Evolutionary conservation across 73 alveolate genomes (phyloP), one percentile per base, ranked within the genome.

Genomic region (Paramecium sonneborni): DNA sequence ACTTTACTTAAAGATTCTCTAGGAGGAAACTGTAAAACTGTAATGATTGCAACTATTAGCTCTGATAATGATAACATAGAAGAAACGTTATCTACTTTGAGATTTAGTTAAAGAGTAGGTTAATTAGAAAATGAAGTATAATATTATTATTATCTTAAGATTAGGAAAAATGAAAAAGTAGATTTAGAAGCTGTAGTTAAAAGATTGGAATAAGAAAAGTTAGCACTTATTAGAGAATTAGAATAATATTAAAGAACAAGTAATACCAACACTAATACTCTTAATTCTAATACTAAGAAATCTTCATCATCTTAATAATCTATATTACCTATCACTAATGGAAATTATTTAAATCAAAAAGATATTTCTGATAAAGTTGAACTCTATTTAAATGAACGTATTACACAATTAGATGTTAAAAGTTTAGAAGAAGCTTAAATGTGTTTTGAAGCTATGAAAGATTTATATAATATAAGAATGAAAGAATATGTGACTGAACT

Each of bases 1-100:
- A 97, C 99, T 4, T 93, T 98, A 21, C 93, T 98, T 57, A 97
- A 97, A 92, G 99, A 98, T 95, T 91, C 97, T 23, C 93, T 98
- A 34, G 99, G 99, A 6, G 99, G 99, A 14, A 98, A 97, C 86
- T 98, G 99, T 93, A 97, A 96, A 88, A 98, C 99, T 10, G 98
- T 97, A 20, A 93, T 97, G 96, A 96, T 97, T 56, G 99, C 99
- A 32, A 97, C 93, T 55, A 95, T 98, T 85, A 92, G 97, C 76
- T 87, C 98, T 37, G 97, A 97, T 76, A 88, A 94, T 37, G 95
- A 93, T 62, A 96, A 94, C 85, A 92, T 96, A 57, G 99, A 98
- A 74, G 99, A 98, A 74, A 95, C 99, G 15, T 38, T 97, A 20
- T 93, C 98, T 5, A 96, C 99, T 8, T 97, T 98, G 85, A 93